Base-by-base conservation (phyloP, 2,329 filamentous ascomycete genomes). In the Zasmidium cellare region DNA sequence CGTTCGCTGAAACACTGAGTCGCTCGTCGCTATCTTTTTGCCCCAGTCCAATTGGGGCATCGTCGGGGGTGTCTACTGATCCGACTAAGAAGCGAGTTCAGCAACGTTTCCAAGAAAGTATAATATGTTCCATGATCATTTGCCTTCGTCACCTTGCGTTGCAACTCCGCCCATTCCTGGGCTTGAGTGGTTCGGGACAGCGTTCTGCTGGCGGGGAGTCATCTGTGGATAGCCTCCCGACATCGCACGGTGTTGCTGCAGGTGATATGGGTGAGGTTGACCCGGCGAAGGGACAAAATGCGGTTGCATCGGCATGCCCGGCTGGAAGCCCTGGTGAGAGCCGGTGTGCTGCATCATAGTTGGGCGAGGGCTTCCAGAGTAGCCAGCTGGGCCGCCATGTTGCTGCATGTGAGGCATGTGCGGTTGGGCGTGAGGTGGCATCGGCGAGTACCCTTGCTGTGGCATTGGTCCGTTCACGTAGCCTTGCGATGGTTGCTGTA, bases 261-360 rank as follows among this genome's bases (percentile, higher is more conserved):
- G 54, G 48, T 68, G 69, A 24, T 65, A 60, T 23, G 66, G 68
- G 50, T 65, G 65, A 24, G 63, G 59, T 25, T 62, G 63, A 9
- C 65, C 66, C 9, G 65, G 67, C 35, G 64, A 61, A 28, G 58
- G 60, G 14, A 31, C 47, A 38, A 60, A 64, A 38, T 59, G 62
- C 24, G 56, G 61, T 56, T 63, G 60, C 59, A 62, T 64, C 9
- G 49, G 57, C 59, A 61, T 61, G 28, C 57, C 57, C 9, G 63
- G 59, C 35, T 67, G 60, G 90, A 70, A 88, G 44, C 92, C 92
- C 73, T 96, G 92, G 70, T 97, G 93, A 24, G 92, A 97, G 55
- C 91, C 91, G 76, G 96, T 91, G 65, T 92, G 92, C 69, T 88
- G 90, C 93, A 97, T 97, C 87, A 94, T 91, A 19, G 87, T 87